A percentile compares a stretch with the other conserved stretches of the same genome.
phyloP scores from a whole-genome alignment of 106 monocot species.

The Narthecium ossifragum region DNA sequence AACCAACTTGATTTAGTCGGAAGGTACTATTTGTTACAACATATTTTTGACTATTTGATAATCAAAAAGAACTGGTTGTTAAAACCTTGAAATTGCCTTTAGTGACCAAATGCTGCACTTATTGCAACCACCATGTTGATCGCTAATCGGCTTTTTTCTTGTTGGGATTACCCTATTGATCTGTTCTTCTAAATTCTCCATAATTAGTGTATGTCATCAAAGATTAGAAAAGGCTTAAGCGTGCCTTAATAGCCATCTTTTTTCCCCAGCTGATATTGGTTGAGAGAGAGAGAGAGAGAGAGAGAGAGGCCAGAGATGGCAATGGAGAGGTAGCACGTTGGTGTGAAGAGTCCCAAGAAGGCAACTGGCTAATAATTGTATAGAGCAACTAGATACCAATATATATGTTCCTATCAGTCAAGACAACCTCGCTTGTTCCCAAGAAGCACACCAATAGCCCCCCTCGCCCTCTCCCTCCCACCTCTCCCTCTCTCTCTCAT shows the following conservation, averaged over 20 bases:
- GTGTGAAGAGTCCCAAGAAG: slow-evolving; percentile 6
- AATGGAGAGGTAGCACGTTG: not conserved
- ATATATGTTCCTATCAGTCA: slow-evolving; percentile 3
- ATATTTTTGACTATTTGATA: no score
- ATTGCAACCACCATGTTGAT: no score
- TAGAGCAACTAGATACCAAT: slow-evolving; percentile 1
- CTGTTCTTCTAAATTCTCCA: no score
- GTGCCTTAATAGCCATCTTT: not conserved
- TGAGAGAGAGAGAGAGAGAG: not conserved
- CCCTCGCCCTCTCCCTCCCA: not conserved
- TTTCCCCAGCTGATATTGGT: not conserved
- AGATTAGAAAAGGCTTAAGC: not conserved
- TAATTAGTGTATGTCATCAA: not conserved
- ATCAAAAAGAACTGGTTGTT: no score
- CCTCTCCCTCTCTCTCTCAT: not conserved
- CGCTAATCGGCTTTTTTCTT: no score
- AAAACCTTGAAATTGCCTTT: no score
- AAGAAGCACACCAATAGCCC: not conserved
- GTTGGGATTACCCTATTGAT: no score
- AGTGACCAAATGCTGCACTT: no score
- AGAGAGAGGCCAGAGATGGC: not conserved
- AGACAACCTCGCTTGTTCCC: slow-evolving; percentile 10
- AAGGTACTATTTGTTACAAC: no score
- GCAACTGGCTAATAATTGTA: slow-evolving; percentile 8
- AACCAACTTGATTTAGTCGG: no score